Evolutionary conservation across 2,329 filamentous ascomycete genomes (phyloP), one percentile per base, ranked within the genome.

Genomic region (Paramyrothecium roridum): DNA sequence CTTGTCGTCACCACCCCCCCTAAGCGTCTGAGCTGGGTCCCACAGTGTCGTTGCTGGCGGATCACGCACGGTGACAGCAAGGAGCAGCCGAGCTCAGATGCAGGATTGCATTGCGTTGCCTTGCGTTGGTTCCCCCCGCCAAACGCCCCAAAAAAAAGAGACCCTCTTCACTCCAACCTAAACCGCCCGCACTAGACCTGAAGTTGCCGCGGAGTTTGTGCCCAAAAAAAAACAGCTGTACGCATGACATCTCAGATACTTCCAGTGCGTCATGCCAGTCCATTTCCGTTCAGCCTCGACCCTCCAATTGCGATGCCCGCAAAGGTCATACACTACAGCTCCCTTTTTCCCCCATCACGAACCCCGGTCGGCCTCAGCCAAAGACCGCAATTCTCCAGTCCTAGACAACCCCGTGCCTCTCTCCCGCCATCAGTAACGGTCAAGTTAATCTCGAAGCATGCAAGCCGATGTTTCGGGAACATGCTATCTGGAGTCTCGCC

Each of bases 1-100:
- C 46, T 48, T 51, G 49, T 51, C 49, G 49, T 51, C 49, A 51
- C 49, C 26, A 20, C 49, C 17, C 16, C 46, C 22, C 46, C 46
- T 4, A 48, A 20, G 20, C 19, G 19, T 48, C 40, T 13, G 46
- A 33, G 30, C n/a, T 51, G 26, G 49, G 49, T 20, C 19, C 26
- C 49, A 51, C 30, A 19, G 49, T 51, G 49, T 19, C 26, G n/a
- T 12, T 11, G 7, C 13, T 16, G 17, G 33, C 33, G 30, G 49
- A 51, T 51, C 49, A 20, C 49, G 33, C 49, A 51, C 49, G 30
- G 49, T 51, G 49, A 26, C 49, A 40, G 49, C 37, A 43, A 43
- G n/a, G n/a, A n/a, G n/a, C n/a, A n/a, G n/a, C 37, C 13, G 37
- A 30, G 26, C 26, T 30, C 26, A 30, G 26, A 30, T 30, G 26